Percentiles rank a stretch among this genome's conserved stretches.
phyloP scores from a whole-genome alignment of 768 basidiomycete genomes.

The Calocybe indica region DNA sequence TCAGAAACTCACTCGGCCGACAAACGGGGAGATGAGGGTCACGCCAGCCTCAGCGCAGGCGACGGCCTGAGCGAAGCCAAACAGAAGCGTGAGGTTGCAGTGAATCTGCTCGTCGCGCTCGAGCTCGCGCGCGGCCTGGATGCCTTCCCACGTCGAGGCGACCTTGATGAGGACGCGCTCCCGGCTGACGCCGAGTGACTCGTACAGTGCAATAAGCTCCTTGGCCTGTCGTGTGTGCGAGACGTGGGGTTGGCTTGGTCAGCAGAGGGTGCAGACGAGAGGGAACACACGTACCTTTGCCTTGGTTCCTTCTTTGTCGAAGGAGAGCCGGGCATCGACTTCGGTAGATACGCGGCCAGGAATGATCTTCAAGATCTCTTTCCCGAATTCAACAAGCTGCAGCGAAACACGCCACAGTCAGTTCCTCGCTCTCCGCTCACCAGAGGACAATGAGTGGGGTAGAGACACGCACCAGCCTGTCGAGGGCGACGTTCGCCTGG shows the following conservation, averaged over 20 bases:
- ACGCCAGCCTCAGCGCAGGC: constrained; percentile 98
- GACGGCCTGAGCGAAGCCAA: constrained; percentile 98
- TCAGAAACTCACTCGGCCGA: constrained; percentile 74
- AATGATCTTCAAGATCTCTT: constrained; percentile 90
- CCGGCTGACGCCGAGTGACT: constrained; percentile 87
- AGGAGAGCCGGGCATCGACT: constrained; percentile 96
- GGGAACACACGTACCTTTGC: constrained; percentile 50
- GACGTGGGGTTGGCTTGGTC: not conserved
- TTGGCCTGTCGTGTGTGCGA: constrained; percentile 42
- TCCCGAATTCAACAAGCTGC: constrained; percentile 96
- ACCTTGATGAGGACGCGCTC: constrained; percentile 99
- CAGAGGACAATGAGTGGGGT: not conserved
- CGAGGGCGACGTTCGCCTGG: constrained; percentile 75
- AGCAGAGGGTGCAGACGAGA: constrained; percentile 3
- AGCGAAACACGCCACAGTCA: not conserved
- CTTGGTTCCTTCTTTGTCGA: constrained; percentile 91
- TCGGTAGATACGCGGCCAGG: constrained; percentile 99
- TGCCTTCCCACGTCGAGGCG: constrained; percentile 99
- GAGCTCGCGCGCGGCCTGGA: constrained; percentile 96
- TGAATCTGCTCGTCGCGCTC: constrained; percentile 91
- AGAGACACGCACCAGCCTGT: constrained; percentile 68
- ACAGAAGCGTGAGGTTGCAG: constrained; percentile 98
- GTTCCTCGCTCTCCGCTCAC: too few relatives aligned
- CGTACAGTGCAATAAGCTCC: constrained; percentile 90
- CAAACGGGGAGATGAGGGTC: constrained; percentile 98